Evolutionary conservation across 176 grass and related monocot species (phyloP), one percentile per base, ranked within the genome.

Genomic region (Cenchrus purpureus): DNA sequence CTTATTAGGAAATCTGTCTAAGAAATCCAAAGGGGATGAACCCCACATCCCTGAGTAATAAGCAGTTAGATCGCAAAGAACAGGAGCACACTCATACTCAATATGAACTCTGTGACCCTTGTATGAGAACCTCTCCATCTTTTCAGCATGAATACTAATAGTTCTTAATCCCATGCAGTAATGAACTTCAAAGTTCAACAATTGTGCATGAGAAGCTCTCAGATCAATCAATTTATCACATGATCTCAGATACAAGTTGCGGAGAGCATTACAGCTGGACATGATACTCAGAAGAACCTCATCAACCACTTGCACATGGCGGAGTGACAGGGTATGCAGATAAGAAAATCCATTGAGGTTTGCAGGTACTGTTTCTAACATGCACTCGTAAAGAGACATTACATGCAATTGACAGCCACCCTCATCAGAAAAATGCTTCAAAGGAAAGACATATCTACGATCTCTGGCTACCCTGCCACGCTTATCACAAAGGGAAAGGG

Each of bases 341-440:
- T 12, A 75, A 40, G 71, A 52, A 42, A 84, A 74, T 10, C 81
- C 82, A 83, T 9, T 64, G 12, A 83, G 70, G 7, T 83, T 83
- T 65, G 46, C 19, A 75, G 58, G 82, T 1, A 48, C n/a, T 12
- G 45, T 53, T 73, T 45, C 25, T 28, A 75, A 16, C 65, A 12
- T 53, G 59, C 82, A 75, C 29, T 14, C 65, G 4, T 29, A 65
- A 10, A 84, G 46, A 53, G 0, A 13, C 12, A 84, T 12, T 40
- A 40, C 37, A 1, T 20, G 1, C 82, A 84, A 65, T 31, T 7
- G 19, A 4, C 46, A 84, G 68, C 20, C 43, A 65, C 46, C 42
- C 46, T 7, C 17, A 28, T 65, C 19, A 17, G 31, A 2, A 84
- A 28, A 65, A 42, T 32, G 46, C 68, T 50, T 45, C 46, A 75